Evolutionary conservation across 495 filamentous ascomycete genomes (phyloP).

Genomic region (Aspergillus hancockii): DNA sequence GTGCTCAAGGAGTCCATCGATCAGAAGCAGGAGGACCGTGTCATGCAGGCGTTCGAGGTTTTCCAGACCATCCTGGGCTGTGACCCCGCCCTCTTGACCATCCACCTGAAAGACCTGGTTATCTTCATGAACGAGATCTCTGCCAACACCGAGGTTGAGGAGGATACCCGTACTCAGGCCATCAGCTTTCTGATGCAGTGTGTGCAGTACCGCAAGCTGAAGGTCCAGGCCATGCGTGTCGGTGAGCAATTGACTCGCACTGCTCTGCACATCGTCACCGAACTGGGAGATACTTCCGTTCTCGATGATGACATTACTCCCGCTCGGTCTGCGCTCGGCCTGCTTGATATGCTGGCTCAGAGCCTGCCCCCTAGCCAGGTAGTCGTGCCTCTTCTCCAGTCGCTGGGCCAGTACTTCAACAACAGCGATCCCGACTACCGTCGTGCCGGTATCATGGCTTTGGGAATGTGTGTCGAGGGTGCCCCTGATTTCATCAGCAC

Average conservation of each 20-base stretch:
- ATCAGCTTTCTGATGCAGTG: constrained; percentile 92
- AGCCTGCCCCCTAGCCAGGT: constrained; percentile 92
- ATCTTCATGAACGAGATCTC: constrained; percentile 92
- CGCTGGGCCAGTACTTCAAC: constrained; percentile 77
- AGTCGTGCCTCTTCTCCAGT: constrained; percentile 85
- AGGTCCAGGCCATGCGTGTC: constrained; percentile 83
- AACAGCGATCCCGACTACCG: constrained; percentile 72
- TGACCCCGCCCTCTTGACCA: constrained; percentile 78
- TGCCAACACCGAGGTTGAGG: constrained; percentile 69
- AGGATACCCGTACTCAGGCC: constrained; percentile 85
- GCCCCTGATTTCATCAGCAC: constrained; percentile 94
- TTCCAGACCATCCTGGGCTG: constrained; percentile 95
- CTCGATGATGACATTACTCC: constrained; percentile 90
- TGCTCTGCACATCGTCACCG: constrained; percentile 82
- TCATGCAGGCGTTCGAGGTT: constrained; percentile 90
- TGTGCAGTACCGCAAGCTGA: constrained; percentile 88
- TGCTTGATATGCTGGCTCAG: constrained; percentile 85
- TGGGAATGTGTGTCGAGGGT: constrained; percentile 94
- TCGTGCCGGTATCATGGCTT: constrained; percentile 85
- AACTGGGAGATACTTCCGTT: constrained; percentile 69
- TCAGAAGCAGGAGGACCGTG: constrained; percentile 77
- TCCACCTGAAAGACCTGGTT: constrained; percentile 86
- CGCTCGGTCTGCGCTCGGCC: constrained; percentile 76
- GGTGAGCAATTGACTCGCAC: constrained; percentile 84
- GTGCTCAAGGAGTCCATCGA: constrained; percentile 83